These are phyloP conservation scores for Fusarium heterosporum DNA, from an alignment of 2,329 filamentous ascomycete genomes.

Conservation along the genomic window DNA sequence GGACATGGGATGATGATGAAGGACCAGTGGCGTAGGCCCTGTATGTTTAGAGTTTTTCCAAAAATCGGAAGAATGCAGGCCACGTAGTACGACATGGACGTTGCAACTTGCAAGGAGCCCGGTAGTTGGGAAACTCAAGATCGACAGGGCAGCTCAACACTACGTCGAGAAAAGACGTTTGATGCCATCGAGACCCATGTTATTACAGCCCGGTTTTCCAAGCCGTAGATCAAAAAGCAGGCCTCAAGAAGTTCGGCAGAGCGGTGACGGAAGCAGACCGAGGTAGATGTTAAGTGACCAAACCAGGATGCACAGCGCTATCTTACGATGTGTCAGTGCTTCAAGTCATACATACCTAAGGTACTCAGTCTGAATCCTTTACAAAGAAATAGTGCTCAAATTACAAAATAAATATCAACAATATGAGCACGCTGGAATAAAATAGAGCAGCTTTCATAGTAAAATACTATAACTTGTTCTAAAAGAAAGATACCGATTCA, in stretches of 20 bases:
- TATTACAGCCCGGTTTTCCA: not conserved
- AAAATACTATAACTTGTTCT: too few relatives aligned
- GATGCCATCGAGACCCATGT: slow-evolving; percentile 18
- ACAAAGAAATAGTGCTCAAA: too few relatives aligned
- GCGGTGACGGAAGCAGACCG: slow-evolving; percentile 14
- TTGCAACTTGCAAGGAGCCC: not conserved
- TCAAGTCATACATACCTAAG: slow-evolving; percentile 28
- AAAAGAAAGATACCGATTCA: too few relatives aligned
- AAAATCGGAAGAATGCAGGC: not conserved
- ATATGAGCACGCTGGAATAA: too few relatives aligned
- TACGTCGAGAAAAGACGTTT: not conserved
- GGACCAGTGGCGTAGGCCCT: slow-evolving; percentile 4
- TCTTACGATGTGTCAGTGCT: slow-evolving; percentile 35
- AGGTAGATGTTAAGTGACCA: slow-evolving; percentile 6
- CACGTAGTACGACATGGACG: not conserved
- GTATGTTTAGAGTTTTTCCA: slow-evolving; percentile 18
- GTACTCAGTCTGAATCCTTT: not conserved
- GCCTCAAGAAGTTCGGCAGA: not conserved
- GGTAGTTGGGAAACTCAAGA: slow-evolving; percentile 16
- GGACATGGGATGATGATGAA: not conserved
- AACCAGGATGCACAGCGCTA: not conserved
- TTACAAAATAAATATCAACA: too few relatives aligned
- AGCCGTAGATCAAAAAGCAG: not conserved
- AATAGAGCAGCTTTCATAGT: too few relatives aligned
- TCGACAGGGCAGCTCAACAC: slow-evolving; percentile 19